A percentile compares a stretch with the other conserved stretches of the same genome.
Conservation (phyloP, 1,284 basidiomycete genomes). For the Stygiomarasmius scandens region DNA sequence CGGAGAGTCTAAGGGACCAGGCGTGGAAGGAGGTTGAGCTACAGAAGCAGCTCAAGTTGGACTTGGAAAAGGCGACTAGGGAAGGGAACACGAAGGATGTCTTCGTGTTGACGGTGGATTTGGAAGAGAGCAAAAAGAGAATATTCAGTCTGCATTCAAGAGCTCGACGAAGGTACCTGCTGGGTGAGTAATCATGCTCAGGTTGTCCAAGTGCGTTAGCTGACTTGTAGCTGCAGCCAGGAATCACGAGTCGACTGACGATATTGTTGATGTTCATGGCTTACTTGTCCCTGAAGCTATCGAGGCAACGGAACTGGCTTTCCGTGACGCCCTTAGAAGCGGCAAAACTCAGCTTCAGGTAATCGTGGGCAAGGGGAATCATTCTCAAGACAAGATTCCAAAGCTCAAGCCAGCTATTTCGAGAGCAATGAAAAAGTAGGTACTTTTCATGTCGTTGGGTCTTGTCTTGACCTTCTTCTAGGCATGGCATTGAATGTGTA, state of each 20-base stretch:
- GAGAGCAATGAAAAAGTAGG: conserved; percentile 62
- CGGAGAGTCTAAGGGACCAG: conserved; percentile 38
- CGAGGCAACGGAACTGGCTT: conserved; percentile 59
- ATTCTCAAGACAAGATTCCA: conserved; percentile 68
- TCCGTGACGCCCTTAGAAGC: conserved; percentile 56
- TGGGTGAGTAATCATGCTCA: conserved; percentile 31
- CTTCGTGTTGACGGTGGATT: conserved; percentile 38
- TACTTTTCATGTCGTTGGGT: background rate
- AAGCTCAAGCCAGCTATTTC: conserved; percentile 78
- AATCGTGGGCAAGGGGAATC: conserved; percentile 80
- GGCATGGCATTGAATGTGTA: background rate
- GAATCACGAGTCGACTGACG: background rate
- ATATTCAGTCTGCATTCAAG: conserved; percentile 40
- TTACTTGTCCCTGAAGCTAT: conserved; percentile 76
- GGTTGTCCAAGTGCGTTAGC: background rate
- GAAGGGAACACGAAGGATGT: conserved; percentile 37
- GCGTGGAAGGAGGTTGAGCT: conserved; percentile 38
- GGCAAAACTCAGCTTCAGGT: conserved; percentile 64
- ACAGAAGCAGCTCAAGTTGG: conserved; percentile 27
- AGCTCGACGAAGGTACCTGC: conserved; percentile 43
- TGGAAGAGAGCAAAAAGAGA: conserved; percentile 34
- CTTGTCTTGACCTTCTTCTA: background rate
- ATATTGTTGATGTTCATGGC: conserved; percentile 72
- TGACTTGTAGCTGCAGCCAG: background rate
- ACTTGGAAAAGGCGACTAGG: conserved; percentile 31